These are phyloP conservation scores for Chloroidium sp. DNA, from an alignment of 163 green algal genomes.

Conservation along the genomic window DNA sequence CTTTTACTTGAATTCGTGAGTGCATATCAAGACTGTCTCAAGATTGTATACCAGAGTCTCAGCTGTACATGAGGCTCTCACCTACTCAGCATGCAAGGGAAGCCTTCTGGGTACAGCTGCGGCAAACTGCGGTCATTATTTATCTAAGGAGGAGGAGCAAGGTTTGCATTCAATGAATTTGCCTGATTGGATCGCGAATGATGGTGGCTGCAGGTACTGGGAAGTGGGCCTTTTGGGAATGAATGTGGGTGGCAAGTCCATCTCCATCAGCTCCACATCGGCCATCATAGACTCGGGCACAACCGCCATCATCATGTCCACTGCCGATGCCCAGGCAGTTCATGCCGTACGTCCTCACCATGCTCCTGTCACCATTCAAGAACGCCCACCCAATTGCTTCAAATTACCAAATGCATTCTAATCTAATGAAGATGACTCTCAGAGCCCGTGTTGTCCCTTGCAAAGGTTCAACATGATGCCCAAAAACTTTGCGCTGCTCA, in stretches of 20 bases:
- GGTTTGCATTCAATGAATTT: background rate
- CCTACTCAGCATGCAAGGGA: background rate
- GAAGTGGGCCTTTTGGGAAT: conserved; percentile 1
- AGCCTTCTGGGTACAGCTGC: background rate
- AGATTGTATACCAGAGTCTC: background rate
- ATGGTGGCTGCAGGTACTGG: conserved; percentile 7
- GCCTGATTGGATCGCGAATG: background rate
- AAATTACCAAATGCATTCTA: too few relatives aligned
- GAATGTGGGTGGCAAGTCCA: background rate
- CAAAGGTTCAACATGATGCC: too few relatives aligned
- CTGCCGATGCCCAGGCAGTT: background rate
- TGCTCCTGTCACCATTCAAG: too few relatives aligned
- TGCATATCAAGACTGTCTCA: too few relatives aligned
- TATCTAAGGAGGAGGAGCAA: background rate
- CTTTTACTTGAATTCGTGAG: too few relatives aligned
- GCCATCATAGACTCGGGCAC: conserved; percentile 8
- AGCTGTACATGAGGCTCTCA: background rate
- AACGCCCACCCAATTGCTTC: too few relatives aligned
- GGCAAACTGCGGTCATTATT: background rate
- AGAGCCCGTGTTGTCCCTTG: too few relatives aligned
- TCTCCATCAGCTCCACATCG: background rate
- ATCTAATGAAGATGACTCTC: too few relatives aligned
- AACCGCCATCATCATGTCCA: conserved; percentile 1
- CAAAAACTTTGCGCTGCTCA: too few relatives aligned
- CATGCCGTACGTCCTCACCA: too few relatives aligned